Conservation (phyloP, 108 stramenopile species). For the Stephanodiscus minutulus region DNA sequence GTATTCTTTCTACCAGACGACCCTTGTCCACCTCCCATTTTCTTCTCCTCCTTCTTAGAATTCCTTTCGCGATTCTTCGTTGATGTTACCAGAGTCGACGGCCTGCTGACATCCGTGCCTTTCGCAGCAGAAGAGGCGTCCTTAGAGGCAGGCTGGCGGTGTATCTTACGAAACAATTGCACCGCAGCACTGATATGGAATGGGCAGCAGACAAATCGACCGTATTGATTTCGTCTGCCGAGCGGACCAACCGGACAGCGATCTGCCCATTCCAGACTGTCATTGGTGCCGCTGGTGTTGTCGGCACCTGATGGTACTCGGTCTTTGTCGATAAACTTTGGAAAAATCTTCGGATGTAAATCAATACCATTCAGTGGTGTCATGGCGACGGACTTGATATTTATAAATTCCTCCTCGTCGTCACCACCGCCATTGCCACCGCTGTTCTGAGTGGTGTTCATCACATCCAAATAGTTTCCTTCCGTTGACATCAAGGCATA, state of each 20-base stretch:
- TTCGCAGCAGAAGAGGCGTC: background rate
- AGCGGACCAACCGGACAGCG: constrained; percentile 44
- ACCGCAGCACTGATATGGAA: constrained; percentile 39
- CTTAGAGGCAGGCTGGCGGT: background rate
- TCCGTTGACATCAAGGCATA: constrained; percentile 69
- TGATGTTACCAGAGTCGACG: background rate
- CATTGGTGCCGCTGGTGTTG: constrained; percentile 1
- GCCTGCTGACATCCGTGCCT: background rate
- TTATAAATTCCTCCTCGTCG: constrained; percentile 35
- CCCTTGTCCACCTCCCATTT: background rate
- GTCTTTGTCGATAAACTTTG: constrained; percentile 7
- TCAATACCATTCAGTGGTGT: constrained; percentile 22
- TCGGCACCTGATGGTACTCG: background rate
- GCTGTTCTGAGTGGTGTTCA: background rate
- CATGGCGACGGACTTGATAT: constrained; percentile 30
- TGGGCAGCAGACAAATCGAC: constrained; percentile 47
- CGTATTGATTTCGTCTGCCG: constrained; percentile 26
- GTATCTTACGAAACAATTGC: constrained; percentile 3
- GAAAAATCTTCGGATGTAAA: constrained; percentile 17
- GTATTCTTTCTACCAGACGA: background rate
- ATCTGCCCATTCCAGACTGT: constrained; percentile 19
- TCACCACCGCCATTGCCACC: background rate
- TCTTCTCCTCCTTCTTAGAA: constrained; percentile 9
- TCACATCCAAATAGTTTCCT: constrained; percentile 51
- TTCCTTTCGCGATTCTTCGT: constrained; percentile 17